Base-by-base conservation (phyloP, 116 monocot genomes). In the Zostera marina region DNA sequence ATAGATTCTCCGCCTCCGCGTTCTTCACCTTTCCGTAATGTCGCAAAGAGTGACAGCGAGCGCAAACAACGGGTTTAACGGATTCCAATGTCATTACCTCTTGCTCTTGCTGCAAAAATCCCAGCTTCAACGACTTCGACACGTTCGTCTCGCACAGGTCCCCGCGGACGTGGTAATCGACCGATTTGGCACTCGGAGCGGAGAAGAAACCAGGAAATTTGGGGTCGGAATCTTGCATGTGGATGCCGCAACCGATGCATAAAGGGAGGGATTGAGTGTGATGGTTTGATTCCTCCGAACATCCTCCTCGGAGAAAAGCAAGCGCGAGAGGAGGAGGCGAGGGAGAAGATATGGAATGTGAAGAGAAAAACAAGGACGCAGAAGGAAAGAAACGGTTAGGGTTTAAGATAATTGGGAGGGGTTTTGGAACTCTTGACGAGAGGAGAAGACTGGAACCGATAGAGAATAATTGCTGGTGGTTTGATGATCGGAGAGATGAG, bases 31-130 rank as follows among this genome's bases (percentile, higher is more conserved):
- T 72, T 53, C 94, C 94, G 62, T 94, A 94, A 45, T 94, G 84
- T 53, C 94, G 81, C 13, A 94, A 81, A 14, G 94, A 94, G 69
- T 94, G 94, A 74, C 96, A 96, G 3, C 96, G 73, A 0, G 96
- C 85, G 42, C 96, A 96, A 15, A 96, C 96, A 15, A 85, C 52
- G 21, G 21, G 19, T 11, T 9, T n/a, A 32, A 32, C 5, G n/a
- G 47, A 11, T 5, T 1, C 20, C 40, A 9, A 8, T 16, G 42
- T 22, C 1, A 44, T 46, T 3, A 9, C 20, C 8, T 71, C 72
- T 8, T 66, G 21, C 14, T 63, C 52, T 7, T 41, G 52, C 3
- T 42, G 40, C 44, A 93, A 56, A 56, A 11, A 51, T 38, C 88
- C 88, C 26, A 79, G 67, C 47, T 93, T 93, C 63, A 93, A 68